Conservation (phyloP, 306 rosid genomes). For the Corylus heterophylla region DNA sequence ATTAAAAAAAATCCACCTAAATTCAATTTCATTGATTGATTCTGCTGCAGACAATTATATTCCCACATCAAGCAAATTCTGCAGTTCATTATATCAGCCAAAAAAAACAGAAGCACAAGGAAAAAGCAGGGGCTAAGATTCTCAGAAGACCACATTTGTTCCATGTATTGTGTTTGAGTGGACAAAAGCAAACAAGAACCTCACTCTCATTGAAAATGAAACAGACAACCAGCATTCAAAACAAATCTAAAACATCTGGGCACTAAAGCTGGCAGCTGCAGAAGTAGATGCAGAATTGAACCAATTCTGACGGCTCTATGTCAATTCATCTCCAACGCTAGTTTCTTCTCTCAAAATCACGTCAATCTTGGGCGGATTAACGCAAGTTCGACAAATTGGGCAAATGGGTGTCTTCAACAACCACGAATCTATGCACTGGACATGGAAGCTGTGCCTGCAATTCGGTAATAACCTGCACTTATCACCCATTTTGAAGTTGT, state of each 20-base stretch:
- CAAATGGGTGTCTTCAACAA: slow-evolving; percentile 46
- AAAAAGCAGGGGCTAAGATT: background rate
- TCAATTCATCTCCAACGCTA: slow-evolving; percentile 4
- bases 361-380: slow-evolving; percentile 17
- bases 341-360: slow-evolving; percentile 28
- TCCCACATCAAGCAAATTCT: background rate
- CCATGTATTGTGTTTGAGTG: background rate
- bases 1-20: background rate
- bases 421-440: slow-evolving; percentile 49
- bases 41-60: background rate
- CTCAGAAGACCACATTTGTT: background rate
- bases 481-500: slow-evolving; percentile 45
- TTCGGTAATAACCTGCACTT: slow-evolving; percentile 49
- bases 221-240: too few relatives aligned
- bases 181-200: too few relatives aligned
- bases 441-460: slow-evolving; percentile 52
- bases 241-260: background rate
- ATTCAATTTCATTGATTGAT: background rate
- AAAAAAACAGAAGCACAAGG: background rate
- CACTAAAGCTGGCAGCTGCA: background rate
- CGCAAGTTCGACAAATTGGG: slow-evolving; percentile 47
- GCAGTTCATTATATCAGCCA: background rate
- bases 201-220: too few relatives aligned
- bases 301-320: background rate
- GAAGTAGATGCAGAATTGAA: background rate